Evolutionary conservation across 192 early-diverging fungal species (phyloP).

Genomic region (Backusella mclennaniae): DNA sequence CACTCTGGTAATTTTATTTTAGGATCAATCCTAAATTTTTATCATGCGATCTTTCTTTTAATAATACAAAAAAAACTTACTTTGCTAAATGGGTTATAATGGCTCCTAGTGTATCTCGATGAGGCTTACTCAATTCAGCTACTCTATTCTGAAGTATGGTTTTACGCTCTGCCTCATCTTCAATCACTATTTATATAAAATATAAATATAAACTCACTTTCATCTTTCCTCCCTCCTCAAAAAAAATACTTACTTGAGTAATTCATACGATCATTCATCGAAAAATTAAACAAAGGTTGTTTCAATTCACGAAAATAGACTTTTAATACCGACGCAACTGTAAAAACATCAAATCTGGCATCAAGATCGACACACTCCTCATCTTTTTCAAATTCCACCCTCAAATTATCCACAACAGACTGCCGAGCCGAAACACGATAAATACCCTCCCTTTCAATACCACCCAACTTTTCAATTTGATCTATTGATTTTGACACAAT

Average conservation of each 20-base stretch:
- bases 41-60: neutral
- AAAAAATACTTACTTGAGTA: conserved; percentile 42
- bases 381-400: conserved; percentile 34
- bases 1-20: conserved; percentile 35
- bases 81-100: conserved; percentile 58
- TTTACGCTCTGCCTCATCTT: conserved; percentile 40
- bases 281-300: conserved; percentile 58
- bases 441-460: conserved; percentile 37
- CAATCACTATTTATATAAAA: conserved; percentile 32
- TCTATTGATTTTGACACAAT: conserved; percentile 34
- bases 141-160: conserved; percentile 40
- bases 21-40: neutral
- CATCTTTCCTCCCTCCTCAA: neutral
- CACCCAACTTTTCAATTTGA: conserved; percentile 26
- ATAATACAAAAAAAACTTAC: conserved; percentile 30
- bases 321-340: conserved; percentile 60
- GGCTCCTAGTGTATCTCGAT: conserved; percentile 51
- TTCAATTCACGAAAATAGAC: conserved; percentile 65
- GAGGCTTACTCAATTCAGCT: conserved; percentile 41
- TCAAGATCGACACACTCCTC: conserved; percentile 23
- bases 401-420: conserved; percentile 25
- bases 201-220: neutral
- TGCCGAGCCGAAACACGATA: conserved; percentile 40
- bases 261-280: conserved; percentile 47
- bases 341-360: conserved; percentile 50